phyloP scores from a whole-genome alignment of 2,329 filamentous ascomycete genomes.

The Cercospora sp. region DNA sequence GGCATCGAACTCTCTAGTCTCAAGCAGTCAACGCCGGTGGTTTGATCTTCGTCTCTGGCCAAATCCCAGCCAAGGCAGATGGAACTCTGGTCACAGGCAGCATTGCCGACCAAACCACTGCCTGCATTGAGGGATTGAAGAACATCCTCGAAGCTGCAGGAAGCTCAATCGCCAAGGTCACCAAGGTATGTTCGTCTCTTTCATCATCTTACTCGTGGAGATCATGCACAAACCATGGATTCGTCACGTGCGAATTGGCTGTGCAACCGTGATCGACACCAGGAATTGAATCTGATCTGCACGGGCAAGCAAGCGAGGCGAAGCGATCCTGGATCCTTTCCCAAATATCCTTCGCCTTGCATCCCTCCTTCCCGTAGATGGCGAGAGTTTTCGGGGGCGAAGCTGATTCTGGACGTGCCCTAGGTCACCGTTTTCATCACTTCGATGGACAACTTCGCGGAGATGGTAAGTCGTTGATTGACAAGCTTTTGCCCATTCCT shows the following conservation, averaged over 20 bases:
- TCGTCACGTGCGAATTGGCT: neutral
- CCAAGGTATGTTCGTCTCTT: constrained; percentile 64
- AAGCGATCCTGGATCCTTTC: constrained; percentile 6
- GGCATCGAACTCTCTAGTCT: constrained; percentile 36
- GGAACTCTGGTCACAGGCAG: constrained; percentile 63
- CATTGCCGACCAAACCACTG: constrained; percentile 68
- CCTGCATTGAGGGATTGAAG: constrained; percentile 76
- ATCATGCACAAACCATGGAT: neutral
- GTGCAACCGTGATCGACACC: neutral
- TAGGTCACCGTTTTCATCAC: constrained; percentile 73
- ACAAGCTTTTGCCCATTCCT: neutral
- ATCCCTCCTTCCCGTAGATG: neutral
- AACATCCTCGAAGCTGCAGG: constrained; percentile 81
- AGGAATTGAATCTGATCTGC: neutral
- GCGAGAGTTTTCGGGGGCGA: constrained; percentile 1
- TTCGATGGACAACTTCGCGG: constrained; percentile 85
- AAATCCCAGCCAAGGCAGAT: constrained; percentile 70
- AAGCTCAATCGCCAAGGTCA: constrained; percentile 73
- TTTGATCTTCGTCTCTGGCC: constrained; percentile 68
- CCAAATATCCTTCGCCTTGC: constrained; percentile 3
- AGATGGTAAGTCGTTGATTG: constrained; percentile 51
- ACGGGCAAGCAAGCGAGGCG: constrained; percentile 4
- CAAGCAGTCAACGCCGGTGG: constrained; percentile 68
- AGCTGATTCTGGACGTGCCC: constrained; percentile 3
- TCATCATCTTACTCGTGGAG: neutral